Conservation (phyloP, 345 rosid species). For the Mallotus nudiflorus region DNA sequence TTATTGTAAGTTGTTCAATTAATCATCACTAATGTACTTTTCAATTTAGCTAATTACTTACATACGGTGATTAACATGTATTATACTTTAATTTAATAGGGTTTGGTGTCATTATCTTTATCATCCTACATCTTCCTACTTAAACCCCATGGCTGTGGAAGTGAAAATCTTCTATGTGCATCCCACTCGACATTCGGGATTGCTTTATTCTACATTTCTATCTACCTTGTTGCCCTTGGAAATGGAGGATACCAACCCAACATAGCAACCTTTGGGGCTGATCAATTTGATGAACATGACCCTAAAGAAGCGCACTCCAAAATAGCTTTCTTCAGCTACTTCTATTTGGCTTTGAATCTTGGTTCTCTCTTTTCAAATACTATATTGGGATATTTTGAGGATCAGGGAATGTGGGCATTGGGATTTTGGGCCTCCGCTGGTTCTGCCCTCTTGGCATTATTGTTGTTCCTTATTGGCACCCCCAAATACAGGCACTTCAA, state of each 20-base stretch:
- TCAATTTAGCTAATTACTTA: not conserved
- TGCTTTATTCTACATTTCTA: constrained; percentile 24
- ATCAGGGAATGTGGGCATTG: constrained; percentile 29
- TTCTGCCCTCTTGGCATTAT: constrained; percentile 25
- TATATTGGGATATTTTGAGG: constrained; percentile 30
- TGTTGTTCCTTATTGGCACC: constrained; percentile 24
- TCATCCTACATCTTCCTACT: constrained; percentile 22
- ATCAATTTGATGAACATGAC: constrained; percentile 25
- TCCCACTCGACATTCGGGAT: constrained; percentile 11
- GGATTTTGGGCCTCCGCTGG: constrained; percentile 32
- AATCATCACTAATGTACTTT: not conserved
- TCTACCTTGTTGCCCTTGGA: constrained; percentile 32
- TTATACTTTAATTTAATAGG: constrained; percentile 8
- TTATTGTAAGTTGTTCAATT: constrained; percentile 2
- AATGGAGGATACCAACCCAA: constrained; percentile 37
- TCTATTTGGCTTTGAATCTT: constrained; percentile 33
- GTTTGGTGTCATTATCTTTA: constrained; percentile 23
- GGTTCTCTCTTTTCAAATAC: constrained; percentile 40
- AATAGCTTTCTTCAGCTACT: constrained; percentile 34
- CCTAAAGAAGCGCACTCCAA: constrained; percentile 21
- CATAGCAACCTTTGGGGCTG: constrained; percentile 32
- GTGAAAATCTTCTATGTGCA: constrained; percentile 13
- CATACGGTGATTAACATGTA: not conserved
- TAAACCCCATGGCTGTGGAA: constrained; percentile 25
- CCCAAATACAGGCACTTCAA: constrained; percentile 27